Evolutionary conservation across 2,329 filamentous ascomycete species (phyloP), one percentile per base, ranked within the genome.

Genomic region (Sclerotinia glacialis): DNA sequence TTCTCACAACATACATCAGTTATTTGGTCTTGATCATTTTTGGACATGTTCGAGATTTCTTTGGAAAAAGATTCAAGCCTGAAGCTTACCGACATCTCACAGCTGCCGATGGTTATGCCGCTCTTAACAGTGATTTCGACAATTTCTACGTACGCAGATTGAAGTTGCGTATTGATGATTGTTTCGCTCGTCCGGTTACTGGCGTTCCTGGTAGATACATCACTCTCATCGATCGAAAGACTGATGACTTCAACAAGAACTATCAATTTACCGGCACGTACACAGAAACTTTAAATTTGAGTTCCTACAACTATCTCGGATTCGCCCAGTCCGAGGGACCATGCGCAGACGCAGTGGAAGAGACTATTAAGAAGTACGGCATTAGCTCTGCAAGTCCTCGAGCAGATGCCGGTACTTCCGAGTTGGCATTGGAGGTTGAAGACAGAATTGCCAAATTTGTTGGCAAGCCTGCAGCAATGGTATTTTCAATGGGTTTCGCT

Each of bases 401-500:
- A 66, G 86, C 86, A 55, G 95, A 98, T 76, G 84, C 86, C 47
- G 95, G 95, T 72, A 97, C 93, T 1, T 89, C 90, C 2, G 95
- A 98, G 76, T 82, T 99, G 67, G 89, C 92, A 66, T 74, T 91
- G 46, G 94, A 99, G 77, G 93, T 97, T 4, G 95, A 99, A 81
- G 87, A 89, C 40, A 85, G 96, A 75, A 86, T 98, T 72, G 95
- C 95, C 55, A 84, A 86, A 54, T 99, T 99, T 75, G 92, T 98
- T 49, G 94, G 93, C 77, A 99, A 98, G 82, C 90, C 93, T 67
- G 87, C 91, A 37, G 89, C 95, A 37, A 97, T 97, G 89, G 89
- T 99, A 63, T 98, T 98, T 81, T 97, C 94, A 31, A 99, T 99
- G 95, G 95, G 95, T 44, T 99, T 97, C 77, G 93, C 93, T 69